Base-by-base conservation (phyloP, 2,329 filamentous ascomycete genomes). In the Xylariaceae sp. region DNA sequence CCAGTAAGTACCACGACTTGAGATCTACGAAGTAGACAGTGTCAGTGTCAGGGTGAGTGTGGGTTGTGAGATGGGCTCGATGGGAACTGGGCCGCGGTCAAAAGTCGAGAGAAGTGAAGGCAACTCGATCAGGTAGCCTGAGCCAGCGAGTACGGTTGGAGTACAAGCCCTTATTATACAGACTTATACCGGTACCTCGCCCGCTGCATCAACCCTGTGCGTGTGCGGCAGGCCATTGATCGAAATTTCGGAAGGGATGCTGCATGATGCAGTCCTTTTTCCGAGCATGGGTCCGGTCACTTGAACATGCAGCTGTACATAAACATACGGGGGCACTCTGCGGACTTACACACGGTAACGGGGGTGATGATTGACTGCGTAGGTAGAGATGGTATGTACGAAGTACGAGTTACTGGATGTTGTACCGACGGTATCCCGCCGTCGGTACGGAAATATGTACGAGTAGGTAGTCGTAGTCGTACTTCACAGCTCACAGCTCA, bases 241-340 rank as follows among this genome's bases (percentile, higher is more conserved):
- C 56, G 58, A 61, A 63, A 63, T 63, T 60, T 64, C 62, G 62
- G 62, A 64, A 64, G 62, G 62, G 58, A 59, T 64, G 62, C 61
- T 64, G 62, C 62, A 64, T 64, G 58, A 55, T 61, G 60, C 61
- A 59, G 62, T 61, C 58, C 62, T 55, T 63, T 63, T 64, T 59
- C 62, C 62, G 62, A 64, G 41, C 60, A 63, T 56, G 58, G 61
- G 51, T 58, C 49, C 51, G 56, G 57, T 64, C 60, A 61, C 56
- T 64, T 61, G 60, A 63, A 45, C 56, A 44, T 44, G 53, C 51
- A 30, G 35, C 23, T 41, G 56, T 6, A n/a, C 5, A 45, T 15
- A n/a, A 41, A 41, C 8, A 41, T 41, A 41, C 37, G 8, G 8
- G 8, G 9, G 3, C 8, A 41, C 37, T 5, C 37, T 41, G 8